Evolutionary conservation across 805 yeast genomes (phyloP), one percentile per base, ranked within the genome.

Genomic region (Millerozyma miso): DNA sequence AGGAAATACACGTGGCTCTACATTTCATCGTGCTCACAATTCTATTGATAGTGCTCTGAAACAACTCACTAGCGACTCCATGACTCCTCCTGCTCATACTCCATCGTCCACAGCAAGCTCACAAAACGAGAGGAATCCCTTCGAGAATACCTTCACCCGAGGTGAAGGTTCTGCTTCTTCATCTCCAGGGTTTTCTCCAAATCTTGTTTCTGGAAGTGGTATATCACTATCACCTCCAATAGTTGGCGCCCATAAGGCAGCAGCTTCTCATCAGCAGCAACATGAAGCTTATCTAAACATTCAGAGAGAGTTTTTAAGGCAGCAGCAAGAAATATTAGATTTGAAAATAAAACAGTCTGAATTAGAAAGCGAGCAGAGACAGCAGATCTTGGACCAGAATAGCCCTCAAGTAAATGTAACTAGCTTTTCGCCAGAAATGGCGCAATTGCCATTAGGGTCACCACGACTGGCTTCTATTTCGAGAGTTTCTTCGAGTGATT

Each of bases 211-310:
- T 8, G 15, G 13, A 2, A 26, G 33, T 14, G 34, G 34, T 7
- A 17, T 29, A 10, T 26, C n/a, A 17, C 8, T 33, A 14, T 19
- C 35, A 23, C 41, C 47, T 10, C 40, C 43, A 15, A 23, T 35
- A 5, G 32, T 40, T 12, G 38, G 34, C 13, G 23, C 17, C 19
- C 39, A 18, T 19, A 32, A 37, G 7, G 19, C 26, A 13, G 33
- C 2, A 12, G 33, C 15, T 37, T 6, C 47, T 3, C 62, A 56
- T 40, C 54, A 53, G 41, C 46, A 48, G 31, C 65, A 63, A 38
- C 75, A 67, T 48, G 67, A 68, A 33, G 45, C 53, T 20, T 69
- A 67, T 46, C 54, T 69, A 37, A 56, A 58, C 44, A 53, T 65
- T 37, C 76, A 70, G 46, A 61, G 63, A 44, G 66, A 67, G 48